Percentiles rank a stretch among this genome's conserved stretches.
Evolutionary conservation across 352 stramenopile genomes (phyloP).

Genomic region (Pythium biforme): DNA sequence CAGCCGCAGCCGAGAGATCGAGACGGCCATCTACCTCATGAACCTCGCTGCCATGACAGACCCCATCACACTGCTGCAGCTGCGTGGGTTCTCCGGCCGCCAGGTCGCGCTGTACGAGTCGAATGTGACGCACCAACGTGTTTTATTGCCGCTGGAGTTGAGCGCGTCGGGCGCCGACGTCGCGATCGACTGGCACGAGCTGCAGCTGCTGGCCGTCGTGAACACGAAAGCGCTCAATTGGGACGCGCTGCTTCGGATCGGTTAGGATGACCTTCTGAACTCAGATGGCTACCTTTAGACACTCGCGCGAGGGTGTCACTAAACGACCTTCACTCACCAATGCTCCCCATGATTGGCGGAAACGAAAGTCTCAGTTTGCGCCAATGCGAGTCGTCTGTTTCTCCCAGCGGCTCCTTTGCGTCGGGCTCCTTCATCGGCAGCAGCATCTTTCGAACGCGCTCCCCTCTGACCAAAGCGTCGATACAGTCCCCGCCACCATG

Average conservation of each 20-base stretch:
- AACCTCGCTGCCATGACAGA: constrained; percentile 29
- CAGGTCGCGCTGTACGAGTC: constrained; percentile 9
- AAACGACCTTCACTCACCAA: constrained; percentile 1
- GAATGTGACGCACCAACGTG: not conserved
- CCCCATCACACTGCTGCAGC: constrained; percentile 8
- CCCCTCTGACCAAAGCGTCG: not conserved
- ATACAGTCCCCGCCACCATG: constrained; percentile 42
- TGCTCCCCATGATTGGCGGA: not conserved
- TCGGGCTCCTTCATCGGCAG: not conserved
- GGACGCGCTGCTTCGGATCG: constrained; percentile 12
- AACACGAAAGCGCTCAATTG: constrained; percentile 13
- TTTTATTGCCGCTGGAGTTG: constrained; percentile 2
- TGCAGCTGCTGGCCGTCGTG: not conserved
- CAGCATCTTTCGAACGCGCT: not conserved
- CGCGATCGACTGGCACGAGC: constrained; percentile 12
- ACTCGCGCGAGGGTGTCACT: not conserved
- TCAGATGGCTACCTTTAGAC: not conserved
- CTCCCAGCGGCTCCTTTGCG: not conserved
- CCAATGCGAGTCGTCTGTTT: not conserved
- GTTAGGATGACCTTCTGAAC: not conserved
- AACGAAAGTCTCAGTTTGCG: not conserved
- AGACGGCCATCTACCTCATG: constrained; percentile 16
- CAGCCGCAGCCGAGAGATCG: constrained; percentile 3
- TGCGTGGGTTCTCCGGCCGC: not conserved
- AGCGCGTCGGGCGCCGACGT: not conserved